Conservation (phyloP, 78 protist genomes). For the Dictyostelium capitatum region DNA sequence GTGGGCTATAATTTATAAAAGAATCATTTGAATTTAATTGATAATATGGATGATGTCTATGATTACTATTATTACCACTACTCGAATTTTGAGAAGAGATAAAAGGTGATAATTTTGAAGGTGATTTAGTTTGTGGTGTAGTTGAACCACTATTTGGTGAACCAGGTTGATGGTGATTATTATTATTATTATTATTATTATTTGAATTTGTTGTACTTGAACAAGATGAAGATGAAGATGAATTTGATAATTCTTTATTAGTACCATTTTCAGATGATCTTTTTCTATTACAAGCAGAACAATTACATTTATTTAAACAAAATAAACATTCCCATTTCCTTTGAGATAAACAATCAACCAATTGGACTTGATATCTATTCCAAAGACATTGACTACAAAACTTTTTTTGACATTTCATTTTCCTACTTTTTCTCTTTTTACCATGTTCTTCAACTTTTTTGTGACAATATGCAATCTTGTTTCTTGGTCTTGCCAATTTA, state of each 20-base stretch:
- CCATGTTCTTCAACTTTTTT: neutral
- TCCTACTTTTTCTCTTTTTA: slow-evolving; percentile 1
- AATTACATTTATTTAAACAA: slow-evolving; percentile 36
- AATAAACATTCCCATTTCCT: slow-evolving; percentile 41
- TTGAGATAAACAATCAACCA: slow-evolving; percentile 20
- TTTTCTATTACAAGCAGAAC: slow-evolving; percentile 54
- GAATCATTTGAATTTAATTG: neutral
- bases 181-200: too few species aligned
- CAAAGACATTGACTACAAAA: slow-evolving; percentile 61
- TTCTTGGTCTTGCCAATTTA: slow-evolving; percentile 41
- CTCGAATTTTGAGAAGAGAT: neutral
- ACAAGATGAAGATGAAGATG: neutral
- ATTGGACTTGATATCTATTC: slow-evolving; percentile 50
- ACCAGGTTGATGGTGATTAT: neutral
- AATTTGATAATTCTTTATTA: neutral
- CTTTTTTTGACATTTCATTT: slow-evolving; percentile 44
- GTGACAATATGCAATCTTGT: slow-evolving; percentile 61
- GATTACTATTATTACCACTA: neutral
- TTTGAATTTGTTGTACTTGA: neutral
- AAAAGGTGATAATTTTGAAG: neutral
- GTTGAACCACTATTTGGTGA: neutral
- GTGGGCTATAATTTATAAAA: neutral
- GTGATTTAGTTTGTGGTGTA: neutral
- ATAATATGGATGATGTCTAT: neutral
- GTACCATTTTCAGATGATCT: neutral